Conservation (phyloP, 768 basidiomycete species). For the Amanita molliuscula region DNA sequence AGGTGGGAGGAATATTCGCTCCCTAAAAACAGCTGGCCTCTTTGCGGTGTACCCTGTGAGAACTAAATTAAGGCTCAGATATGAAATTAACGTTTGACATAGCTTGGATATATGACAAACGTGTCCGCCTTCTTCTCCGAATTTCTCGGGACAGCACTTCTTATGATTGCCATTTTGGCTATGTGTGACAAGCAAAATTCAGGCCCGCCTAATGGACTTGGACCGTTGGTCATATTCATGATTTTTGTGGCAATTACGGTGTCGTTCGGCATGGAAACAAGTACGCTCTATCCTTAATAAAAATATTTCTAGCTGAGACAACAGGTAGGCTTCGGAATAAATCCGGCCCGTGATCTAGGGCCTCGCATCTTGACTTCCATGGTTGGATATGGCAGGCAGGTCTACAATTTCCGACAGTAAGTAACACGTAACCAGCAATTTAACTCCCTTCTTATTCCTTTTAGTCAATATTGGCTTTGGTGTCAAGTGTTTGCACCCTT, state of each 20-base stretch:
- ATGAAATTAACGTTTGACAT: not conserved
- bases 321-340: conserved; percentile 25
- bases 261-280: conserved; percentile 56
- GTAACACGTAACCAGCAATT: conserved; percentile 10
- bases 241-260: conserved; percentile 46
- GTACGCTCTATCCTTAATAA: conserved; percentile 11
- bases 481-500: conserved; percentile 49
- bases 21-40: conserved; percentile 43
- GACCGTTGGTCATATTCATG: conserved; percentile 49
- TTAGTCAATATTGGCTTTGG: conserved; percentile 70
- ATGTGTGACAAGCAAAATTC: conserved; percentile 42
- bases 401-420: conserved; percentile 29
- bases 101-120: conserved; percentile 29
- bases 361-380: conserved; percentile 58
- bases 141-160: conserved; percentile 49
- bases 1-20: conserved; percentile 43
- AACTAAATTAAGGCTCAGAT: conserved; percentile 1
- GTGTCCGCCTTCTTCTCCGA: conserved; percentile 35
- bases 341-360: conserved; percentile 37
- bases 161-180: conserved; percentile 47
- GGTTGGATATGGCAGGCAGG: conserved; percentile 51
- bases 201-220: conserved; percentile 37
- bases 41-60: conserved; percentile 55
- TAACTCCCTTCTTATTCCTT: conserved; percentile 10
- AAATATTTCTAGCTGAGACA: not conserved